Evolutionary conservation across 768 basidiomycete species (phyloP), one percentile per base, ranked within the genome.

Genomic region (Lanmaoa pseudosensibilis): DNA sequence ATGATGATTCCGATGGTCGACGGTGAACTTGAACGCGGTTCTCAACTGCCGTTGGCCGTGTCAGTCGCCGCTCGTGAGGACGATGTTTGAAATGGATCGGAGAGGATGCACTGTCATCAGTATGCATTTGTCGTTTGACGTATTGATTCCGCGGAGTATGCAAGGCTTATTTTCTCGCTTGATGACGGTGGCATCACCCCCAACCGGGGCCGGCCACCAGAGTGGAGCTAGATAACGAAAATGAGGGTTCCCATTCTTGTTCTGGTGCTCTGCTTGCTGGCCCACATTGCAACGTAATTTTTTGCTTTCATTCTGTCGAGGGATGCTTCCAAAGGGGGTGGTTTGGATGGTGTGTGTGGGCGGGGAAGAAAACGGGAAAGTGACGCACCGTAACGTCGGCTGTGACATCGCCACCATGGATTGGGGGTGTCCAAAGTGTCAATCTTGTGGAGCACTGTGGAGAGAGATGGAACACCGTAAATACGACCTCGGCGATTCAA

Each of bases 31-130:
- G 65, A 67, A 15, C 63, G 56, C 19, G 73, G 71, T 25, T 64
- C 64, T 34, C 74, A 72, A 49, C 27, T 77, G n/a, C 74, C 73
- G 5, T 64, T 77, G 57, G 54, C 32, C 4, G 59, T 69, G 41
- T 71, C 69, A 6, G 19, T 65, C 39, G 62, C 65, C 27, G 38
- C 39, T 15, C 37, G 49, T 32, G 43, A 41, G 9, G 58, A 46
- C 1, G 48, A 50, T 39, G 38, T 11, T 6, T 55, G 30, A 41
- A 19, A 5, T 9, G 16, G 27, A 21, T 34, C 23, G 15, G 34
- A 11, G 37, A 50, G 23, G 40, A 36, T 48, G 23, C 27, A 44
- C 43, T n/a, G 21, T 38, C 13, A 19, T 32, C 30, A 39, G 3
- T 15, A 19, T 36, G 18, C 27, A 27, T 8, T 10, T 33, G 40